Percentiles rank a stretch among this genome's conserved stretches.
Evolutionary conservation across 768 basidiomycete genomes (phyloP).

Genomic region (Boletus edulis): DNA sequence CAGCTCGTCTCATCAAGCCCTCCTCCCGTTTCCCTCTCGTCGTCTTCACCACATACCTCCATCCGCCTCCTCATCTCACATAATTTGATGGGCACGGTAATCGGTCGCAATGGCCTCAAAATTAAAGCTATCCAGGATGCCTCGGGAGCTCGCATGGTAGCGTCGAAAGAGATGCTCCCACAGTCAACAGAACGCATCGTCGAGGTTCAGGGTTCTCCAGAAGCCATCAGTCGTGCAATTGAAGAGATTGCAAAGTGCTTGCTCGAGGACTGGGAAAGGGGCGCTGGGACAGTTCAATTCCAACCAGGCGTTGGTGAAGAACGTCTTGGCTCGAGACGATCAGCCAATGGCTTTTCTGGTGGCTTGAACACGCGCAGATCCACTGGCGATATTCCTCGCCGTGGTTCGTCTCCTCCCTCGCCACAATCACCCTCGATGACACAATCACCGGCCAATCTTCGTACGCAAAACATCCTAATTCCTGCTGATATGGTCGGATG

Average conservation of each 20-base stretch:
- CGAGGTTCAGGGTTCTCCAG: constrained; percentile 93
- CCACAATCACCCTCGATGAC: constrained; percentile 44
- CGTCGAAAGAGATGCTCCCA: constrained; percentile 98
- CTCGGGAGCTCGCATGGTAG: constrained; percentile 97
- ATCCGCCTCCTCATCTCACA: constrained; percentile 98
- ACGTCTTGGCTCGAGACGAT: constrained; percentile 49
- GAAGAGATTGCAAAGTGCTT: constrained; percentile 95
- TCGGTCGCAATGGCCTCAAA: constrained; percentile 93
- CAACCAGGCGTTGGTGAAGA: constrained; percentile 86
- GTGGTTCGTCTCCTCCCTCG: constrained; percentile 40
- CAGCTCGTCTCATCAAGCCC: constrained; percentile 85
- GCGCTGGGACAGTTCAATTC: constrained; percentile 91
- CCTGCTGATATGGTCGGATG: constrained; percentile 99
- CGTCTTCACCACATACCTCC: constrained; percentile 69
- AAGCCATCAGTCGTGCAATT: constrained; percentile 89
- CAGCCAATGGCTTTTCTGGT: constrained; percentile 49
- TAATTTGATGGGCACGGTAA: constrained; percentile 99
- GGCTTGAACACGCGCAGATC: constrained; percentile 56
- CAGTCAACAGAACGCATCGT: constrained; percentile 99
- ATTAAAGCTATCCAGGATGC: constrained; percentile 98
- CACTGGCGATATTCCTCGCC: constrained; percentile 54
- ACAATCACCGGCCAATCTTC: constrained; percentile 73
- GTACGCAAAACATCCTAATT: constrained; percentile 99
- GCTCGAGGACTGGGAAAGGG: constrained; percentile 95
- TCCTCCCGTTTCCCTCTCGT: constrained; percentile 66